These are phyloP conservation scores for Trametes maxima DNA, from an alignment of 768 basidiomycete species.

Conservation along the genomic window DNA sequence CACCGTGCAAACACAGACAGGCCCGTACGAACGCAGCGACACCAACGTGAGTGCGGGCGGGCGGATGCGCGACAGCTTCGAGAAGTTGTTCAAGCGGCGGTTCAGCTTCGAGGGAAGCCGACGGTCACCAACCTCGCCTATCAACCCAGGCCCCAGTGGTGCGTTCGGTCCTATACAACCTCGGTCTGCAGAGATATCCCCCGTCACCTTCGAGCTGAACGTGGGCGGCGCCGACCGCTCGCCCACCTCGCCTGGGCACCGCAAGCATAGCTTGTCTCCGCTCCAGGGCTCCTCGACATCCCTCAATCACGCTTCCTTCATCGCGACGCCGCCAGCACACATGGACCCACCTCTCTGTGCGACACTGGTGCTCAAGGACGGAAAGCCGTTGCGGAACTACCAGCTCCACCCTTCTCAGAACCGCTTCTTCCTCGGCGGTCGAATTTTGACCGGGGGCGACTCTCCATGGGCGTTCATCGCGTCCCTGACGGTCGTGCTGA, in stretches of 20 bases:
- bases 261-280: slow-evolving; percentile 25
- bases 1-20: slow-evolving; percentile 26
- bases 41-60: slow-evolving; percentile 33
- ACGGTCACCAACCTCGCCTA: slow-evolving; percentile 27
- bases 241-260: slow-evolving; percentile 24
- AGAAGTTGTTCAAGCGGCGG: slow-evolving; percentile 58
- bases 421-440: slow-evolving; percentile 72
- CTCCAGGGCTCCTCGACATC: slow-evolving; percentile 26
- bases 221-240: slow-evolving; percentile 24
- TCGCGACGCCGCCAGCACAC: slow-evolving; percentile 34
- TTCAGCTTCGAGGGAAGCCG: slow-evolving; percentile 40
- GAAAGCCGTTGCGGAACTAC: slow-evolving; percentile 54
- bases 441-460: slow-evolving; percentile 83
- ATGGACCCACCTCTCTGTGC: slow-evolving; percentile 38
- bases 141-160: slow-evolving; percentile 21
- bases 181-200: slow-evolving; percentile 22
- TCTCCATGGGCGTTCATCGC: slow-evolving; percentile 79
- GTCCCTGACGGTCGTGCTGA: slow-evolving; percentile 60
- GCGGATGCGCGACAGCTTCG: slow-evolving; percentile 59
- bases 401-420: slow-evolving; percentile 73
- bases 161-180: slow-evolving; percentile 23
- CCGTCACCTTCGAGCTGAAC: slow-evolving; percentile 33
- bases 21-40: slow-evolving; percentile 34
- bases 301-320: slow-evolving; percentile 26
- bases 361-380: slow-evolving; percentile 34